A percentile compares a stretch with the other conserved stretches of the same genome.
phyloP scores from a whole-genome alignment of 192 early-diverging fungal genomes.

The Backusella luteola region DNA sequence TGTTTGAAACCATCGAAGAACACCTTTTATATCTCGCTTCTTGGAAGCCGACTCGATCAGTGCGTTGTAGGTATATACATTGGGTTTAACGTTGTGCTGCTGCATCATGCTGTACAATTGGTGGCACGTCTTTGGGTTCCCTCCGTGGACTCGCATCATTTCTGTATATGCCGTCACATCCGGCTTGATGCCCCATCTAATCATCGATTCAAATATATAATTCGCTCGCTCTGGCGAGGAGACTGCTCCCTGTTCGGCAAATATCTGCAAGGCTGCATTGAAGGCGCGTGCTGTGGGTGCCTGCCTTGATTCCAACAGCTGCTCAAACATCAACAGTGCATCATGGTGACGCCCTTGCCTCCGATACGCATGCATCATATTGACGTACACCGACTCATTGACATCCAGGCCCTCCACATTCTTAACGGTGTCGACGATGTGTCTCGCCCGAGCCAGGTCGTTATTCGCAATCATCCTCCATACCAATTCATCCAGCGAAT shows the following conservation, averaged over 20 bases:
- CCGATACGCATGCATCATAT: slow-evolving; percentile 27
- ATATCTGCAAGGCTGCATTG: slow-evolving; percentile 29
- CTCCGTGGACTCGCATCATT: slow-evolving; percentile 16
- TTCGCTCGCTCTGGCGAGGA: slow-evolving; percentile 8
- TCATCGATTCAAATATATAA: slow-evolving; percentile 31
- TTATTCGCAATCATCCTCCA: slow-evolving; percentile 11
- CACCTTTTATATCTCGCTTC: slow-evolving; percentile 14
- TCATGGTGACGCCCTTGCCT: not conserved
- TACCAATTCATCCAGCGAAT: slow-evolving; percentile 28
- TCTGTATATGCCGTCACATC: slow-evolving; percentile 35
- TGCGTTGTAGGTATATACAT: slow-evolving; percentile 32
- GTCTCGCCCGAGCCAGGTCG: slow-evolving; percentile 8
- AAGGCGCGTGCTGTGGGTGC: slow-evolving; percentile 15
- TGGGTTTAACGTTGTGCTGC: slow-evolving; percentile 17
- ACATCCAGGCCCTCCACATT: not conserved
- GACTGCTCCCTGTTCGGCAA: slow-evolving; percentile 20
- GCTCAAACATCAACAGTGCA: slow-evolving; percentile 22
- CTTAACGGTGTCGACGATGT: slow-evolving; percentile 5
- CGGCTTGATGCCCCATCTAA: slow-evolving; percentile 8
- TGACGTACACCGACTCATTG: slow-evolving; percentile 8
- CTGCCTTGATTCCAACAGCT: slow-evolving; percentile 3
- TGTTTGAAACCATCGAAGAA: slow-evolving; percentile 33
- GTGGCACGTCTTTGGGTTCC: not conserved
- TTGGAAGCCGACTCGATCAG: slow-evolving; percentile 25
- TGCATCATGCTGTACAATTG: slow-evolving; percentile 28